A percentile compares a stretch with the other conserved stretches of the same genome.
Conservation (phyloP, 495 filamentous ascomycete genomes). For the Friedmanniomyces simplex region DNA sequence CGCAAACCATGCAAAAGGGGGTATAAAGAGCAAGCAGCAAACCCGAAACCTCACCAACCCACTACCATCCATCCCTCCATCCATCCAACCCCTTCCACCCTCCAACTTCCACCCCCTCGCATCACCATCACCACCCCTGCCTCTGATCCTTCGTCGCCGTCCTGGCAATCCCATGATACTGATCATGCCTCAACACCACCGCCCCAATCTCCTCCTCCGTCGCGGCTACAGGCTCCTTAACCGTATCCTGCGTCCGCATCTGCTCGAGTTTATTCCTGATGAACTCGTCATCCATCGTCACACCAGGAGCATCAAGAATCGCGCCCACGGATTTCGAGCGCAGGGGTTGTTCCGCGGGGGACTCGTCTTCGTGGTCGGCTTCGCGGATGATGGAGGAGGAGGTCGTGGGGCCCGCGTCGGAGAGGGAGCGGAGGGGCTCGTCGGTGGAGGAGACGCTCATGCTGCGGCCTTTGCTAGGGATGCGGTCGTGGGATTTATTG, state of each 20-base stretch:
- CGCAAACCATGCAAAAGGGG: too few relatives aligned
- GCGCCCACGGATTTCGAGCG: slow-evolving; percentile 17
- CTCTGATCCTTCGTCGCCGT: slow-evolving; percentile 9
- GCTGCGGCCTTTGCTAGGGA: not conserved
- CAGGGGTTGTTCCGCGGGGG: slow-evolving; percentile 1
- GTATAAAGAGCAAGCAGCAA: too few relatives aligned
- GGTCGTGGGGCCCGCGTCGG: slow-evolving; percentile 8
- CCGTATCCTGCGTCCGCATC: slow-evolving; percentile 7
- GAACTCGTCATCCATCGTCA: slow-evolving; percentile 5
- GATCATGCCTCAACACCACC: slow-evolving; percentile 15
- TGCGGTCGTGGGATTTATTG: not conserved
- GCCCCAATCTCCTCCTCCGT: not conserved
- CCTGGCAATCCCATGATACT: slow-evolving; percentile 20
- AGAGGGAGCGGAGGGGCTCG: slow-evolving; percentile 7
- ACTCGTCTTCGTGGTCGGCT: too few relatives aligned
- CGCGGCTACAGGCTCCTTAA: not conserved
- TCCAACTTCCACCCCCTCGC: too few relatives aligned
- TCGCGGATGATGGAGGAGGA: not conserved
- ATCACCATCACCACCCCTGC: slow-evolving; percentile 5
- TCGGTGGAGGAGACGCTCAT: not conserved
- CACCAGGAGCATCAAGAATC: slow-evolving; percentile 4
- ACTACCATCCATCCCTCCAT: too few relatives aligned
- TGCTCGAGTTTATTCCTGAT: slow-evolving; percentile 3
- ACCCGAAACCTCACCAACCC: too few relatives aligned
- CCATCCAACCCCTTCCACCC: too few relatives aligned